Conservation (phyloP, 495 filamentous ascomycete species). For the Podospora bellae-mahoneyi region DNA sequence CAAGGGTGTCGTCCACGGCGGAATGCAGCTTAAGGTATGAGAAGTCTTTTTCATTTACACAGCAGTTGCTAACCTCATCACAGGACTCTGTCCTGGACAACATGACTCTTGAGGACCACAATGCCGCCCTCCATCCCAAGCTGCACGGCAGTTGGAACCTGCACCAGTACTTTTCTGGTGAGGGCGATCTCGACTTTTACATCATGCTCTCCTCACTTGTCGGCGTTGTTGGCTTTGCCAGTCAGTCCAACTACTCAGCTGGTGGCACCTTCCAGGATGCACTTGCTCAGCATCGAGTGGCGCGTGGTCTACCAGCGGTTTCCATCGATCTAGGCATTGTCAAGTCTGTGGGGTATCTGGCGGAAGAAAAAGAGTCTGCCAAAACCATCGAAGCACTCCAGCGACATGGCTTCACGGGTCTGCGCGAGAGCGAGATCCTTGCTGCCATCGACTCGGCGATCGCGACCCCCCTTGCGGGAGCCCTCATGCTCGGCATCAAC, state of each 20-base stretch:
- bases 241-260: slow-evolving; percentile 51
- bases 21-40: slow-evolving; percentile 51
- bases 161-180: slow-evolving; percentile 34
- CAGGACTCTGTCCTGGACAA: slow-evolving; percentile 46
- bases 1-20: slow-evolving; percentile 47
- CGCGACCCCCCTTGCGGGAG: slow-evolving; percentile 22
- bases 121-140: slow-evolving; percentile 43
- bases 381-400: slow-evolving; percentile 24
- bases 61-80: background rate
- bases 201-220: slow-evolving; percentile 50
- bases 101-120: slow-evolving; percentile 45
- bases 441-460: slow-evolving; percentile 28
- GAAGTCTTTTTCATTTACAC: slow-evolving; percentile 12
- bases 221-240: slow-evolving; percentile 40
- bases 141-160: slow-evolving; percentile 53
- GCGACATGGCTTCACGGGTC: slow-evolving; percentile 23
- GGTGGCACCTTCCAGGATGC: slow-evolving; percentile 41
- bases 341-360: slow-evolving; percentile 36
- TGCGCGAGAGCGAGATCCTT: slow-evolving; percentile 27
- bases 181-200: slow-evolving; percentile 48
- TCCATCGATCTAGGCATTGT: slow-evolving; percentile 49
- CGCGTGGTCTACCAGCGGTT: slow-evolving; percentile 33
- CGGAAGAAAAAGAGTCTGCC: slow-evolving; percentile 19
- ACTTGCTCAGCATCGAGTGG: slow-evolving; percentile 22
- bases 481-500: slow-evolving; percentile 26